These are phyloP conservation scores for Verticillium dahliae DNA, from an alignment of 2,329 filamentous ascomycete species.

Conservation along the genomic window DNA sequence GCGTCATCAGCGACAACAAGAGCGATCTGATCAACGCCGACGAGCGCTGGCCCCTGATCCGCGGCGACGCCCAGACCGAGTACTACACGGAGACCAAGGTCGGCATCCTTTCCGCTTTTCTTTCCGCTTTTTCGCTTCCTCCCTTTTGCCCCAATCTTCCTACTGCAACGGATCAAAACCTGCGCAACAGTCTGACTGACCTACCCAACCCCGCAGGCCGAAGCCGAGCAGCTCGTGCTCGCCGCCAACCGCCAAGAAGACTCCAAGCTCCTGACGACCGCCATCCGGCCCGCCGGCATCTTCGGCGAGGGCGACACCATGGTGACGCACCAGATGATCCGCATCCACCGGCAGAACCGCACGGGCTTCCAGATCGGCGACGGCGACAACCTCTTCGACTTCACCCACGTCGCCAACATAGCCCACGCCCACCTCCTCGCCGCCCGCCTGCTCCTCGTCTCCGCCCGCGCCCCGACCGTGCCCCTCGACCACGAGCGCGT, in stretches of 20 bases:
- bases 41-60: constrained; percentile 73
- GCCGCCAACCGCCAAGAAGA: constrained; percentile 60
- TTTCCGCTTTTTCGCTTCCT: too few relatives aligned
- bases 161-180: too few relatives aligned
- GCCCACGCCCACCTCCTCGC: constrained; percentile 79
- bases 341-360: constrained; percentile 60
- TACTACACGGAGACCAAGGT: constrained; percentile 93
- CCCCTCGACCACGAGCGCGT: constrained; percentile 68
- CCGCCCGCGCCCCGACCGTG: constrained; percentile 44
- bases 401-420: constrained; percentile 58
- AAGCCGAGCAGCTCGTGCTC: constrained; percentile 76
- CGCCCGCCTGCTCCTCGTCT: constrained; percentile 60
- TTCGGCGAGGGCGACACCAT: constrained; percentile 86
- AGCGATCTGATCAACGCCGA: constrained; percentile 77
- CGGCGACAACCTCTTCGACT: constrained; percentile 57
- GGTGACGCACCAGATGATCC: constrained; percentile 65
- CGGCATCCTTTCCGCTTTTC: constrained; percentile 2
- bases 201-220: constrained; percentile 42
- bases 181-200: background rate
- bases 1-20: constrained; percentile 76
- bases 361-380: constrained; percentile 75
- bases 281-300: constrained; percentile 82
- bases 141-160: too few relatives aligned
- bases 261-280: constrained; percentile 65
- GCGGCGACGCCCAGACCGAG: constrained; percentile 63